phyloP scores from a whole-genome alignment of 2,329 filamentous ascomycete species.

The Epichloe scottii region DNA sequence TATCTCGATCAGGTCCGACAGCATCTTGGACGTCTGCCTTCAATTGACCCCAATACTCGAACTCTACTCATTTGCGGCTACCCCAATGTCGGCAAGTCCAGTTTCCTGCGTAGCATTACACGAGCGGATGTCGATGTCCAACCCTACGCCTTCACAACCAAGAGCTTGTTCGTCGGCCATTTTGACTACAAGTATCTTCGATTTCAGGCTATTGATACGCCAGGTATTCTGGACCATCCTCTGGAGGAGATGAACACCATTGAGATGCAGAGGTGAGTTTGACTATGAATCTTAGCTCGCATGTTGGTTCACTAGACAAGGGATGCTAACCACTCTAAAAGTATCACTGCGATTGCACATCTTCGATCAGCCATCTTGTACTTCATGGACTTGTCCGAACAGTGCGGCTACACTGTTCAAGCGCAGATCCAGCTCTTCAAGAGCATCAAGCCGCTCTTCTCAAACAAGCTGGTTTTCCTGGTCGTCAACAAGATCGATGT shows the following conservation, averaged over 20 bases:
- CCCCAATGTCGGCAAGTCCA: conserved; percentile 95
- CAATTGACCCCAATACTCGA: conserved; percentile 96
- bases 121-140: conserved; percentile 94
- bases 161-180: conserved; percentile 92
- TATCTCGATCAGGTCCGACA: conserved; percentile 89
- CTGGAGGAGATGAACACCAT: conserved; percentile 99
- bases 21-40: conserved; percentile 90
- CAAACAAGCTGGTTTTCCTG: conserved; percentile 93
- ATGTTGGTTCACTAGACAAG: neutral
- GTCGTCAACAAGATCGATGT: conserved; percentile 99
- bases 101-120: conserved; percentile 84
- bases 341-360: conserved; percentile 95
- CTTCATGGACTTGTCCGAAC: conserved; percentile 95
- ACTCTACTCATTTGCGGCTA: conserved; percentile 96
- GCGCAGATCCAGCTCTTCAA: conserved; percentile 93
- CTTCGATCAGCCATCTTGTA: conserved; percentile 89
- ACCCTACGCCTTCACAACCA: conserved; percentile 97
- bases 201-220: conserved; percentile 80
- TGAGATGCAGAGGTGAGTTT: conserved; percentile 64
- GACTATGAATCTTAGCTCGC: neutral
- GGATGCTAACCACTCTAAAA: conserved; percentile 18
- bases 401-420: conserved; percentile 86
- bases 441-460: conserved; percentile 92
- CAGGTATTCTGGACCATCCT: conserved; percentile 94
- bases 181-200: conserved; percentile 73